phyloP scores from a whole-genome alignment of 257 asterid species.

The Phtheirospermum japonicum region DNA sequence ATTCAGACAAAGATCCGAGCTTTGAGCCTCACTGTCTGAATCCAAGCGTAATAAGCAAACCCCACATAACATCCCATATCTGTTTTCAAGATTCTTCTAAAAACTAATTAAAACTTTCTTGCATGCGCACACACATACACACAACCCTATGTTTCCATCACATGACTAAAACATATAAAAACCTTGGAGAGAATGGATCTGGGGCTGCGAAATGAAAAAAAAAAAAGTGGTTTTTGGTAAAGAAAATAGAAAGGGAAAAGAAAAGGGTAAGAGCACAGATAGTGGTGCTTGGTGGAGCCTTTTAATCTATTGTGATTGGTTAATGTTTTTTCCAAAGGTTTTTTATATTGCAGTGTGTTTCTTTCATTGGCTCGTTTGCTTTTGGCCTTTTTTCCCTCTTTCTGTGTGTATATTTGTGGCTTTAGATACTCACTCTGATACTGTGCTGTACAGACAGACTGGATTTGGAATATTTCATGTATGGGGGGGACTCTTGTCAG shows the following conservation, averaged over 20 bases:
- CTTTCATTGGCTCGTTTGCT: conserved; percentile 23
- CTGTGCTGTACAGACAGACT: conserved; percentile 38
- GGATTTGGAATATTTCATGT: conserved; percentile 44
- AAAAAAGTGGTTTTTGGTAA: conserved; percentile 31
- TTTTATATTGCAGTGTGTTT: conserved; percentile 17
- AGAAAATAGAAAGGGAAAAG: conserved; percentile 20
- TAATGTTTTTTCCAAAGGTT: conserved; percentile 18
- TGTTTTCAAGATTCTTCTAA: conserved; percentile 12
- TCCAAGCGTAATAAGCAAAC: conserved; percentile 29
- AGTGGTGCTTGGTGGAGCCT: conserved; percentile 39
- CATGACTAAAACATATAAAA: neutral
- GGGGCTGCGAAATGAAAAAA: conserved; percentile 29
- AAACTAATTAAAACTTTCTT: neutral
- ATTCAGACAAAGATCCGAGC: conserved; percentile 33
- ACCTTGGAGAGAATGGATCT: conserved; percentile 29
- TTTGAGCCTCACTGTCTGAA: conserved; percentile 30
- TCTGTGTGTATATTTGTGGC: conserved; percentile 17
- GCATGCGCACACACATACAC: conserved; percentile 25
- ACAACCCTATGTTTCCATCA: neutral
- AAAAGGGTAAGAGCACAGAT: conserved; percentile 23
- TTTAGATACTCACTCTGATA: conserved; percentile 30
- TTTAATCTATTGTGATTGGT: conserved; percentile 25
- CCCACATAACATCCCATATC: conserved; percentile 26
- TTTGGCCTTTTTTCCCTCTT: neutral
- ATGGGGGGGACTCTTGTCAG: conserved; percentile 30